These are phyloP conservation scores for Tritrichomonas foetus DNA, from an alignment of 208 protist genomes.

Conservation along the genomic window DNA sequence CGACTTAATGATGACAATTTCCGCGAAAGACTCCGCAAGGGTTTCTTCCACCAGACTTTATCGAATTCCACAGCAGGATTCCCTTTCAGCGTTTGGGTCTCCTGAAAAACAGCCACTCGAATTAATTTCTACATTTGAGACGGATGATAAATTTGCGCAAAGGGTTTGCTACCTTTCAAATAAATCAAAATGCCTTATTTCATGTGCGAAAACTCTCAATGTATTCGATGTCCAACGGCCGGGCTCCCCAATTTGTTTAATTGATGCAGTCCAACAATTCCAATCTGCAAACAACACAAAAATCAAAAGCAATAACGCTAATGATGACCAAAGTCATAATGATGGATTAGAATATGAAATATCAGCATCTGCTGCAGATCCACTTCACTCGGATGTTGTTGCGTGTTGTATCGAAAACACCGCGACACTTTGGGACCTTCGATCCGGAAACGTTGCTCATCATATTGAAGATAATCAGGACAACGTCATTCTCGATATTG, in stretches of 20 bases:
- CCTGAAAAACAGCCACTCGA: neutral
- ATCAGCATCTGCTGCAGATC: neutral
- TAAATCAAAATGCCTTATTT: neutral
- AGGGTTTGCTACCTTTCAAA: neutral
- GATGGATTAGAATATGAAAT: neutral
- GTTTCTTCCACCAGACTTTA: neutral
- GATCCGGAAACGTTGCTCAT: neutral
- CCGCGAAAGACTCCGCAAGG: neutral
- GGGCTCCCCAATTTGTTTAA: neutral
- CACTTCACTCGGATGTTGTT: neutral
- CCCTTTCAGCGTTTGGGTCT: neutral
- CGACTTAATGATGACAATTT: neutral
- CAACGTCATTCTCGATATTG: neutral
- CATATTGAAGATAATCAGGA: neutral
- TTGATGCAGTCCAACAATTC: too few relatives aligned
- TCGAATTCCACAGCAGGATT: neutral
- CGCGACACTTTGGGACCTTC: neutral
- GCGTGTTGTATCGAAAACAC: neutral
- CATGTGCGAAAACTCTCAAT: neutral
- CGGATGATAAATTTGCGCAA: neutral
- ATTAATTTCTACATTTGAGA: constrained; percentile 18
- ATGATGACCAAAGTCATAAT: too few relatives aligned
- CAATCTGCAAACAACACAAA: too few relatives aligned
- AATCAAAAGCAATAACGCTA: neutral
- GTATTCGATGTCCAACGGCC: neutral